Evolutionary conservation across 805 yeast species (phyloP).

Genomic region (Nakazawaea populi): DNA sequence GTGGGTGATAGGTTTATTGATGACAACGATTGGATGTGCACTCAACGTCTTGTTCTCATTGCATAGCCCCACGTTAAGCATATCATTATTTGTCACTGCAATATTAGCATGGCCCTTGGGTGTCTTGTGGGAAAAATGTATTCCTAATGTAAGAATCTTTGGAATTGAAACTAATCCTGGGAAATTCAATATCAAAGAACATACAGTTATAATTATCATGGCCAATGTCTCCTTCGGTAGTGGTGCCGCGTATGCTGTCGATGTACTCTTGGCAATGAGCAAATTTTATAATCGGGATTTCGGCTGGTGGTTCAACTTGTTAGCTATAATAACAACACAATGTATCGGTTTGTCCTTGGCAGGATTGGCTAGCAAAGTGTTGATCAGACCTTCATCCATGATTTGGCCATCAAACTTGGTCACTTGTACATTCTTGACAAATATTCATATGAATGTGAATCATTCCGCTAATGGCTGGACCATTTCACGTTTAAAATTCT

Average conservation of each 20-base stretch:
- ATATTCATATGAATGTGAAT: conserved; percentile 42
- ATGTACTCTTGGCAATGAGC: conserved; percentile 45
- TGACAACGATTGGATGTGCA: conserved; percentile 49
- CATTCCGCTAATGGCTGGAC: conserved; percentile 58
- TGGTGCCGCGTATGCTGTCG: conserved; percentile 51
- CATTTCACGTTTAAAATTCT: conserved; percentile 45
- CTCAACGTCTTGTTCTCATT: conserved; percentile 53
- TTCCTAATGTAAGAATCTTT: conserved; percentile 26
- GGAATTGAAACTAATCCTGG: conserved; percentile 48
- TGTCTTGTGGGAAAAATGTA: conserved; percentile 14
- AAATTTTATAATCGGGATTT: conserved; percentile 38
- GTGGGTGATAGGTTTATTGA: conserved; percentile 46
- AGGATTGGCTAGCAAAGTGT: conserved; percentile 51
- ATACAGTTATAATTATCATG: conserved; percentile 49
- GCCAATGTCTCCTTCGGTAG: conserved; percentile 36
- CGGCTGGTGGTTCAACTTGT: conserved; percentile 49
- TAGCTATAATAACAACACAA: conserved; percentile 51
- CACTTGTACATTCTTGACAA: conserved; percentile 49
- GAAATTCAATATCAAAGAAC: conserved; percentile 61
- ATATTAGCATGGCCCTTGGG: conserved; percentile 26
- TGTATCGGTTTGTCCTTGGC: conserved; percentile 64
- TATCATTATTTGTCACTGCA: conserved; percentile 30
- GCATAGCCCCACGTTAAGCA: conserved; percentile 40
- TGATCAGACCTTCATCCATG: conserved; percentile 60
- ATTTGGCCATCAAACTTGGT: conserved; percentile 70